phyloP scores from a whole-genome alignment of 2,329 filamentous ascomycete genomes.

The Lecanosticta acicola region DNA sequence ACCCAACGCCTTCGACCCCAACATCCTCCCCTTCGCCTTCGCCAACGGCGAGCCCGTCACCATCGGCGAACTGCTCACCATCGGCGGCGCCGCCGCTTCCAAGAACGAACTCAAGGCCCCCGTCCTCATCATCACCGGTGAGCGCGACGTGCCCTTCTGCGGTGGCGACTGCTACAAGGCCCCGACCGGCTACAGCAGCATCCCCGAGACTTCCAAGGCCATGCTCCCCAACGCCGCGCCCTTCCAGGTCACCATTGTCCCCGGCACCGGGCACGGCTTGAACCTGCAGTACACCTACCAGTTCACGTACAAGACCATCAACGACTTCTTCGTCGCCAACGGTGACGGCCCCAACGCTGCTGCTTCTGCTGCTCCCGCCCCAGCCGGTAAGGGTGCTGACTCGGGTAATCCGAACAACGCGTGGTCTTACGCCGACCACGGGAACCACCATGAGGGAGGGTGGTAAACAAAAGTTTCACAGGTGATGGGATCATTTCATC shows the following conservation, averaged over 20 bases:
- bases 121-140: constrained; percentile 56
- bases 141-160: constrained; percentile 51
- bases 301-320: constrained; percentile 26
- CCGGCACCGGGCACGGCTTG: constrained; percentile 38
- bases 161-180: constrained; percentile 53
- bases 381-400: neutral
- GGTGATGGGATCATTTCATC: too few species aligned
- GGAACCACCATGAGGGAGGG: too few species aligned
- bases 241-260: constrained; percentile 53
- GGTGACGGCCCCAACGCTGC: constrained; percentile 10
- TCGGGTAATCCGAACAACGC: too few species aligned
- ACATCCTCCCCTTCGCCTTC: constrained; percentile 45
- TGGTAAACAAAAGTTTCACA: too few species aligned
- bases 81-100: constrained; percentile 37
- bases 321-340: constrained; percentile 28
- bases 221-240: constrained; percentile 27
- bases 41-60: constrained; percentile 52
- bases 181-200: constrained; percentile 38
- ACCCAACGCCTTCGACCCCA: constrained; percentile 34
- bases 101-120: constrained; percentile 46
- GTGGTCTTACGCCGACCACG: too few species aligned
- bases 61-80: constrained; percentile 54
- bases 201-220: constrained; percentile 43
- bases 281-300: constrained; percentile 32
- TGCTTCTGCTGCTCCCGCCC: neutral